Base-by-base conservation (phyloP, 148 eudicot genomes). In the Cornus florida region DNA sequence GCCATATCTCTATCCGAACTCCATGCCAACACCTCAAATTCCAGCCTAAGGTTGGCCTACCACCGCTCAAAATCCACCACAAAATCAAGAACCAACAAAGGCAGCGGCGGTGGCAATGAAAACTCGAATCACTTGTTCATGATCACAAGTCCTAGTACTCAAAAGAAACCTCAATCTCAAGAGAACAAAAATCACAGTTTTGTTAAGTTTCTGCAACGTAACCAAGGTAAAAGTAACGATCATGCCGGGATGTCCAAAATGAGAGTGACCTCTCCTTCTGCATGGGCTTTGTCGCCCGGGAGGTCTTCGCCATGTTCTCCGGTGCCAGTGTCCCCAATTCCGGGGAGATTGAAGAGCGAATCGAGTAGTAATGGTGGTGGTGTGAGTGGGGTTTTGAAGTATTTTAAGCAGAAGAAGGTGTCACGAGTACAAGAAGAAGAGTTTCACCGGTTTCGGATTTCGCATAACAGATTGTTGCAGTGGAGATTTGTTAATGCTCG, bases 401-500 rank as follows among this genome's bases (percentile, higher is more conserved):
- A 87, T 73, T 91, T 93, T 62, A 84, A 83, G 73, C 91, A 89
- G 85, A 93, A 89, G 75, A 89, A 84, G 78, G 86, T 84, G 13
- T 71, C 93, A 0, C 69, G 80, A 2, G 75, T 53, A 13, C 87
- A 87, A 73, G 92, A 89, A 72, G 91, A 89, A 84, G 92, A 93
- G 75, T 81, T 85, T 72, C 96, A 89, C 75, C 86, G 75, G 67
- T 87, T 86, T 73, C 82, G 87, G 19, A 67, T 91, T 39, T 69
- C 85, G 91, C 75, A 87, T 62, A 95, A 83, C 64, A 83, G 92
- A 57, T 75, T 91, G 67, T 65, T 91, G 76, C 97, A 95, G 75
- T 95, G 97, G 97, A 88, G 94, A 79, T 93, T 93, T 78, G 93
- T 77, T 0, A 95, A 95, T 80, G 93, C 97, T 69, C 90, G 89